Evolutionary conservation across 495 filamentous ascomycete species (phyloP), one percentile per base, ranked within the genome.

Genomic region (Annulohypoxylon stygium): DNA sequence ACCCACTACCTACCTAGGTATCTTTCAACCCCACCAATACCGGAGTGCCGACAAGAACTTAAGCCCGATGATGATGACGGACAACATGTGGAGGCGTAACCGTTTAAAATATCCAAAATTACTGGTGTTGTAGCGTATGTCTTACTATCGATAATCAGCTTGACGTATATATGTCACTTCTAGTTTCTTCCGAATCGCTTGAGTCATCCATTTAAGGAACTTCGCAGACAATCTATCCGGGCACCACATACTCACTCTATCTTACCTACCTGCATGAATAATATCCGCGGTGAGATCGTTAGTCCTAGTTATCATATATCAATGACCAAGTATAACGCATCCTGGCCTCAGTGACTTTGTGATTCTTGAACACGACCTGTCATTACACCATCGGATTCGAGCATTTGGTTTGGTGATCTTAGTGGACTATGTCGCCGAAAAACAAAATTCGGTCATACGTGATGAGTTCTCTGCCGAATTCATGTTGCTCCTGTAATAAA

Each of bases 21-120:
- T 70, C 71, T 61, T 67, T 51, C 50, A 59, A 58, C 61, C 58
- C 71, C 71, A 70, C 71, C 53, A 59, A 61, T 36, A 43, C 50
- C 71, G 71, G 71, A 66, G 48, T 45, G 53, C 61, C 71, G 71
- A 70, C 59, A 67, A 74, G 53, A 58, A 58, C 69, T 25, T 48
- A 41, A 54, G 64, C 41, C 71, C 53, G 66, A 70, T 30, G 65
- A 67, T 63, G 66, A 74, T 70, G 67, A 48, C 54, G 60, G 62
- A 45, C 48, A 43, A 37, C 58, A 70, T 74, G 58, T 50, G 71
- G 61, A 67, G 61, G 55, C 54, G 62, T 16, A 41, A 50, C 60
- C 51, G 34, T 43, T 16, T 59, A 26, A 18, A 26, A 39, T 33
- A 7, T 50, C 23, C n/a, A 16, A 11, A 9, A 48, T 39, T 41